These are phyloP conservation scores for Penicillium hesseltinei DNA, from an alignment of 2,329 filamentous ascomycete species.

Conservation along the genomic window DNA sequence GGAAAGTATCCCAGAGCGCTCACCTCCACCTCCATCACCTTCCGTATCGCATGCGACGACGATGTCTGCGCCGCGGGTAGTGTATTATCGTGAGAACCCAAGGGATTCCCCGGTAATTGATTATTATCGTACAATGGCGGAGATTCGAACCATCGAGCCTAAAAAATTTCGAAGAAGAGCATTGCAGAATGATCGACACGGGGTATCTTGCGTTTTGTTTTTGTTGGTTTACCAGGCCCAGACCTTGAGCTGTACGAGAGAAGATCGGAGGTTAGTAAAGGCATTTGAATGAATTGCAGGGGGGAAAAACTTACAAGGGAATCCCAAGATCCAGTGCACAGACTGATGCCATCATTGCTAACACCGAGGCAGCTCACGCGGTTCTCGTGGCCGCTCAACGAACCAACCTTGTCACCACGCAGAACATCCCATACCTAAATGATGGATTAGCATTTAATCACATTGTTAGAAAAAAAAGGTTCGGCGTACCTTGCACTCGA, in stretches of 20 bases:
- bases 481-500: constrained; percentile 90
- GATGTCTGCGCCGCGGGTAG: constrained; percentile 25
- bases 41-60: constrained; percentile 25
- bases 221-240: constrained; percentile 68
- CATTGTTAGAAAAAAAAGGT: not conserved
- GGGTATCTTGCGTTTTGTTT: constrained; percentile 36
- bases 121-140: constrained; percentile 49
- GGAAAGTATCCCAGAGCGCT: constrained; percentile 16
- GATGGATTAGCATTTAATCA: constrained; percentile 23
- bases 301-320: constrained; percentile 71
- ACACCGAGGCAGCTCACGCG: constrained; percentile 97
- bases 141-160: constrained; percentile 34
- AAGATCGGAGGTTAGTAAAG: constrained; percentile 9
- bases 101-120: constrained; percentile 32
- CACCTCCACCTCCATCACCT: constrained; percentile 22
- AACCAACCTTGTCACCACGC: constrained; percentile 94
- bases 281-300: not conserved
- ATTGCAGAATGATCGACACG: constrained; percentile 36
- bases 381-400: constrained; percentile 95
- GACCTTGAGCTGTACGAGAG: constrained; percentile 68
- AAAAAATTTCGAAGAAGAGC: constrained; percentile 37
- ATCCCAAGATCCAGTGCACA: constrained; percentile 99
- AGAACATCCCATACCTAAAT: constrained; percentile 93
- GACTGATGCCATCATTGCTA: constrained; percentile 97
- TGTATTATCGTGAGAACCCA: constrained; percentile 32